A percentile compares a stretch with the other conserved stretches of the same genome.
phyloP scores from a whole-genome alignment of 2,329 filamentous ascomycete genomes.

The Juglanconis sp. region DNA sequence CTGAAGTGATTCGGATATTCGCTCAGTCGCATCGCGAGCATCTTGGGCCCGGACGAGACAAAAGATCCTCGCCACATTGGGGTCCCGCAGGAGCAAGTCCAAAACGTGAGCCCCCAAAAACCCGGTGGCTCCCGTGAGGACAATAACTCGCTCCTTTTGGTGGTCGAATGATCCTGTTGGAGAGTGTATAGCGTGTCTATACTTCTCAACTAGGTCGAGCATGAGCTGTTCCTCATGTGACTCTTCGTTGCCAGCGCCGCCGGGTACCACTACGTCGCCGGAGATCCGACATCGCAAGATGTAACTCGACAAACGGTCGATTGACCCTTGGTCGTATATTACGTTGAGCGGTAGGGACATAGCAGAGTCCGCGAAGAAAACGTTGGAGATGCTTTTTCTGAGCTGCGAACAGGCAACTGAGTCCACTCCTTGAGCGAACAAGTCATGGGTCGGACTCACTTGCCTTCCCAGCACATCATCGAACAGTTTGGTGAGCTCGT shows the following conservation, averaged over 20 bases:
- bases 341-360: slow-evolving; percentile 49
- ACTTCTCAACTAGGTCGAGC: slow-evolving; percentile 26
- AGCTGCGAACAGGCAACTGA: slow-evolving; percentile 57
- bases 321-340: slow-evolving; percentile 57
- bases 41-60: slow-evolving; percentile 53
- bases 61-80: slow-evolving; percentile 43
- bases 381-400: slow-evolving; percentile 31
- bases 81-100: slow-evolving; percentile 36
- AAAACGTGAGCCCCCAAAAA: slow-evolving; percentile 48
- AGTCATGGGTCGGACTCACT: slow-evolving; percentile 39
- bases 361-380: slow-evolving; percentile 19
- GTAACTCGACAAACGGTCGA: slow-evolving; percentile 31
- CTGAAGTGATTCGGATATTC: slow-evolving; percentile 33
- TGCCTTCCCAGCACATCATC: slow-evolving; percentile 27
- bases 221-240: slow-evolving; percentile 23
- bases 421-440: slow-evolving; percentile 59
- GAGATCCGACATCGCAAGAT: slow-evolving; percentile 19
- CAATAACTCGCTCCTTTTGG: slow-evolving; percentile 18
- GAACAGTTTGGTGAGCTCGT: slow-evolving; percentile 32
- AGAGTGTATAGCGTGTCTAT: slow-evolving; percentile 21
- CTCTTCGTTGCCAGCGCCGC: neutral
- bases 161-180: neutral
- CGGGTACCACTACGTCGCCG: neutral
- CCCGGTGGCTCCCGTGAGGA: slow-evolving; percentile 27
- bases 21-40: slow-evolving; percentile 36